A percentile compares a stretch with the other conserved stretches of the same genome.
Conservation (phyloP, 495 filamentous ascomycete genomes). For the Annulohypoxylon moriforme region DNA sequence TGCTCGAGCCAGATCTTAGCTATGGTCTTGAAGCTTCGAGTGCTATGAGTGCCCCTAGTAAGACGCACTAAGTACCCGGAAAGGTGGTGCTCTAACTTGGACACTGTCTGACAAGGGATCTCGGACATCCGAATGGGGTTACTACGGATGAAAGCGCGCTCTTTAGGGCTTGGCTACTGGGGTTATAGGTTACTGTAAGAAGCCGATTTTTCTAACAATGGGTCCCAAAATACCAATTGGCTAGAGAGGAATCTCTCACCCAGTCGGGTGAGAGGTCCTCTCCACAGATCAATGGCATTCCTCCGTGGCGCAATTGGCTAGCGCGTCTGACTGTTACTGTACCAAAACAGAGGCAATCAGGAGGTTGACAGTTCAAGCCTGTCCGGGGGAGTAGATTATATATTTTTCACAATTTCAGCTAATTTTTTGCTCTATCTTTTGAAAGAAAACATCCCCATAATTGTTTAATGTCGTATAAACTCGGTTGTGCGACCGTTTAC, state of each 20-base stretch:
- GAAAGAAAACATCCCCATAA: no score
- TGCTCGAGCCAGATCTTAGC: no score
- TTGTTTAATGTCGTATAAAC: no score
- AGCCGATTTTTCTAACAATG: background rate
- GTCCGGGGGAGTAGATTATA: background rate
- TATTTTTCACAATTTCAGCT: background rate
- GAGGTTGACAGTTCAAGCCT: slow-evolving; percentile 15
- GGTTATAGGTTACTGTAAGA: background rate
- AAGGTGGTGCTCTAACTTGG: background rate
- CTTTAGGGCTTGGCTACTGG: background rate
- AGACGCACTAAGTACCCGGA: no score
- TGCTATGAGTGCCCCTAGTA: no score
- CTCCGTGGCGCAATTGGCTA: slow-evolving; percentile 13
- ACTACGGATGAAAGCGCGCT: background rate
- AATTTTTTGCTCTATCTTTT: background rate
- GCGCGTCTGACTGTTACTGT: slow-evolving; percentile 9
- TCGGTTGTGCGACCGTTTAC: no score
- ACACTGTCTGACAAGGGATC: background rate
- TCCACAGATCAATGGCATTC: background rate
- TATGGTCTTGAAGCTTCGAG: no score
- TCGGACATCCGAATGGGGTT: background rate
- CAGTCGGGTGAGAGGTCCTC: background rate
- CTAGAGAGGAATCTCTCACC: background rate
- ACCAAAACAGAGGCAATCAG: background rate
- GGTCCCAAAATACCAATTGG: background rate